Evolutionary conservation across 306 rosid genomes (phyloP), one percentile per base, ranked within the genome.

Genomic region (Glycyrrhiza uralensis): DNA sequence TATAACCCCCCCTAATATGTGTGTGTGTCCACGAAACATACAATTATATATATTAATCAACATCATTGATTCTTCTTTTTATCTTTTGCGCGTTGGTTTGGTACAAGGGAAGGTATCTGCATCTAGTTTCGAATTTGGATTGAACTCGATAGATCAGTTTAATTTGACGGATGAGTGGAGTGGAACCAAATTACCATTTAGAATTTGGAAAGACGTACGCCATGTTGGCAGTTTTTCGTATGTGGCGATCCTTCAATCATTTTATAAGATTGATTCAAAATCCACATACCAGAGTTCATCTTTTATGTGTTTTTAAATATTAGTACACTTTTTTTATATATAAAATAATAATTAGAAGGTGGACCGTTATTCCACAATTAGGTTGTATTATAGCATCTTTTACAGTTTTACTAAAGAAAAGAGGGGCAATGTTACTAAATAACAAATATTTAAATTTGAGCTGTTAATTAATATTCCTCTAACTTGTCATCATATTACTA

Each of bases 41-140:
- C 2, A 57, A 41, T 59, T 57, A 18, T 61, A n/a, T 28, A 9
- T 41, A 11, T 11, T n/a, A n/a, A 74, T 66, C 28, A 63, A 62
- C 33, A 61, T 77, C 38, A 49, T 59, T 32, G 32, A 58, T 62
- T 39, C 39, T 72, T 55, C 14, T 24, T 74, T 58, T 67, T 28
- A 17, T 66, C 52, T 3, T 60, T 44, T 77, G 45, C 38, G 33
- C 70, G 58, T 73, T 57, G 75, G 66, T 73, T 72, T 59, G 49
- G 71, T 62, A 70, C 51, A 11, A 13, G 17, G 39, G 54, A 46
- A 41, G 41, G 68, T 41, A 51, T 67, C 14, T 3, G n/a, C 19
- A 13, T 28, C 3, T 19, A 6, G 18, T 32, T 6, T 9, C 36
- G 66, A 38, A 54, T 54, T 54, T 30, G 60, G 51, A 33, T 60